Base-by-base conservation (phyloP, 2,329 filamentous ascomycete genomes). In the Colletotrichum sp. region DNA sequence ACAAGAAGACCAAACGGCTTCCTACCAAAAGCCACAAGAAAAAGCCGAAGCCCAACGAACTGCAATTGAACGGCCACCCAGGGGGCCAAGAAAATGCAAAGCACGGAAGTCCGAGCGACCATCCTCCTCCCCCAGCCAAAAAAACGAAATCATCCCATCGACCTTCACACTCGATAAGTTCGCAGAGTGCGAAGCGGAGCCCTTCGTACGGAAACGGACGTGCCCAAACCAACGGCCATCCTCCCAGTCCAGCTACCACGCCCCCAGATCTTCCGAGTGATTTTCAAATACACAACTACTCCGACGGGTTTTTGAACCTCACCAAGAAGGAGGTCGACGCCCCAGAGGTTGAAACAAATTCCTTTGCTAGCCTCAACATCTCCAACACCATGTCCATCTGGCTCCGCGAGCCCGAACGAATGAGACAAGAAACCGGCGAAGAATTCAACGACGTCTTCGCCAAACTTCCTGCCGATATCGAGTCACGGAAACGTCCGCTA, bases 21-120 rank as follows among this genome's bases (percentile, higher is more conserved):
- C 90, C 93, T 8, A 89, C 94, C 15, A 98, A 98, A 84, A 94
- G 90, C 82, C 94, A 96, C 82, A 98, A 96, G 88, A 98, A 98
- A 88, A 98, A 96, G 85, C 84, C 90, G 48, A 98, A 96, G 83
- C 95, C 96, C 12, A 86, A 85, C 32, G 92, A 93, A 59, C 84
- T 93, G 36, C 91, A 92, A 80, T 86, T 92, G 67, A 96, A 96
- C 82, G 94, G 94, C 67, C 92, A 91, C 67, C 86, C 88, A 57
- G 88, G 90, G 72, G 90, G 91, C 76, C 87, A 89, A 74, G 93
- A 94, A 68, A 89, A 80, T 63, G 80, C 85, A 63, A 92, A 89
- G 80, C 85, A 89, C 70, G 78, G 81, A 22, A 87, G 84, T 76
- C 88, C 88, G 13, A 83, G 86, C 72, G 86, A 89, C 48, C 84